Base-by-base conservation (phyloP, 768 basidiomycete genomes). In the Tricholoma matsutake region DNA sequence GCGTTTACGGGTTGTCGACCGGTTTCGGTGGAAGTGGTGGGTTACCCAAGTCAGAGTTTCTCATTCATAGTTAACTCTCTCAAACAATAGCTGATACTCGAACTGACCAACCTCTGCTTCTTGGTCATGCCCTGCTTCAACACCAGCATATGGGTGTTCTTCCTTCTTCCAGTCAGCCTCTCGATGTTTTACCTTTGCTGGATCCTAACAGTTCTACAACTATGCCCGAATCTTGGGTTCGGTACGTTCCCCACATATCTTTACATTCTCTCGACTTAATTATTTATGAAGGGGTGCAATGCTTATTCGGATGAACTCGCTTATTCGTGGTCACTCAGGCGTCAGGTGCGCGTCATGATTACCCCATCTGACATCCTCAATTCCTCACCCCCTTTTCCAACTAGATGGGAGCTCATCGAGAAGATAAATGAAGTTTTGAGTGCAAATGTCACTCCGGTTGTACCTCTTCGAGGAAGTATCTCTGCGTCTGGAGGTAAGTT, bases 211-310 rank as follows among this genome's bases (percentile, higher is more conserved):
- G 82, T 37, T 83, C 87, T 10, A 85, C 85, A 32, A 83, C 78
- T 56, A 94, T 95, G 91, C 93, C 93, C 2, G 87, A 91, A 63
- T 78, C 92, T 3, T 94, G 94, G 90, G 92, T 94, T 51, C 84
- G 92, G 79, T 79, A 63, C 55, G 69, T 69, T 25, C 60, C 60
- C 16, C 60, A 63, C 31, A 28, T n/a, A 67, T 18, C 63, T 58
- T 67, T 71, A 1, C 76, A 72, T 65, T 4, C 67, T 72, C 18
- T 64, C 76, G 77, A 73, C 76, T 79, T 25, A 73, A 76, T 64
- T 75, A 18, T 77, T 73, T 75, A 6, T 20, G 2, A 31, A 86
- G 88, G 28, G 90, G 87, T 37, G 89, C 90, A 0, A 91, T 92
- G 65, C 72, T 90, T 25, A 81, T 93, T 63, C 85, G 91, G 63